Conservation (phyloP, 2,329 filamentous ascomycete species). For the Orbilia oligospora region DNA sequence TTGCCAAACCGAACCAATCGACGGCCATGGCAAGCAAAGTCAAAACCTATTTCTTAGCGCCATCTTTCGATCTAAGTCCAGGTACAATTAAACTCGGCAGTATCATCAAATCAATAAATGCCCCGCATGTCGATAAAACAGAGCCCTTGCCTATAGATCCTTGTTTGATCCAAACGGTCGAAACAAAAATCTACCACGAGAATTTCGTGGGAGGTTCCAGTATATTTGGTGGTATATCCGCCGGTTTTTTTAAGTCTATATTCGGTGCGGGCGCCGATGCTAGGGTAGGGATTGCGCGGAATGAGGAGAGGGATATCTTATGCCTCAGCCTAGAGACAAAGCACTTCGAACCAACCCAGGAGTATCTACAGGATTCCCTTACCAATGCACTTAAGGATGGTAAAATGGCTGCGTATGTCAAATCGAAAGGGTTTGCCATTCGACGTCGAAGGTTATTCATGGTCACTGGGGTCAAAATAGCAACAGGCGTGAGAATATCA, state of each 20-base stretch:
- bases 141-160: background rate
- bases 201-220: too few relatives aligned
- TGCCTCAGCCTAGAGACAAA: background rate
- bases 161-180: too few relatives aligned
- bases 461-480: background rate
- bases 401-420: background rate
- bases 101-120: background rate
- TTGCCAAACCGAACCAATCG: background rate
- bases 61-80: background rate
- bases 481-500: background rate
- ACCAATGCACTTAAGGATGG: background rate
- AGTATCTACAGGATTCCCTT: background rate
- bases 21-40: background rate
- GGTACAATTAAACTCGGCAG: background rate
- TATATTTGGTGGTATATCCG: background rate
- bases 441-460: background rate
- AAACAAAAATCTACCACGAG: too few relatives aligned
- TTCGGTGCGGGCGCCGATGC: background rate
- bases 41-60: background rate
- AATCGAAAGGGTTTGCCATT: background rate
- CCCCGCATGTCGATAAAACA: background rate
- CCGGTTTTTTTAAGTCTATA: background rate
- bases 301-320: background rate
- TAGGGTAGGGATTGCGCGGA: background rate
- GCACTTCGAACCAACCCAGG: background rate